Percentiles rank a stretch among this genome's conserved stretches.
Conservation (phyloP, 345 rosid species). For the Populus alba region DNA sequence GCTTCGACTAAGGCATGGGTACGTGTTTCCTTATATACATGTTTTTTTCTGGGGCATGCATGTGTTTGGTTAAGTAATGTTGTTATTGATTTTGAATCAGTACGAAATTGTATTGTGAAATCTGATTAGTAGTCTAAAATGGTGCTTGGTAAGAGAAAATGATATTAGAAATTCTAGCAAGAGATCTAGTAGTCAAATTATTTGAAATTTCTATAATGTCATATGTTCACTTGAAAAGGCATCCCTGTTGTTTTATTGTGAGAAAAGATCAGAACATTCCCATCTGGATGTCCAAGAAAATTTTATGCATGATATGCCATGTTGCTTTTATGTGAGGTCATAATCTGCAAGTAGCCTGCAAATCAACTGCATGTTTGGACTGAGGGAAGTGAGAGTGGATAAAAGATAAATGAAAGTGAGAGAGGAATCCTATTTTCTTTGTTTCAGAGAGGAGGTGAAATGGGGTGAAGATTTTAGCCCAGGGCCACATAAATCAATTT, state of each 20-base stretch:
- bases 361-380: background rate
- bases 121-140: background rate
- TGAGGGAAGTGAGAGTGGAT: background rate
- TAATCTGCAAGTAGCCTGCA: background rate
- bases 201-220: background rate
- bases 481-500: background rate
- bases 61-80: background rate
- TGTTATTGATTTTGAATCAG: conserved; percentile 1
- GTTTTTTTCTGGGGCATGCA: background rate
- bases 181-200: background rate
- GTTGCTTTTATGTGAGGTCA: background rate
- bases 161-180: background rate
- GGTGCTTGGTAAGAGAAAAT: background rate
- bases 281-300: background rate
- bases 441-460: background rate
- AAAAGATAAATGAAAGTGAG: background rate
- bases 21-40: conserved; percentile 24
- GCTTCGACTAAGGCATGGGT: conserved; percentile 94
- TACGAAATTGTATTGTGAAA: background rate
- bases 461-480: background rate
- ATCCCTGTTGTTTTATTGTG: background rate
- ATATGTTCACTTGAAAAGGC: background rate
- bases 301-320: background rate
- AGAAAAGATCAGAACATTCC: background rate
- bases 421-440: background rate